Percentiles rank a stretch among this genome's conserved stretches.
These are phyloP conservation scores for Aspergillus hancockii DNA, from an alignment of 495 filamentous ascomycete species.

Conservation along the genomic window DNA sequence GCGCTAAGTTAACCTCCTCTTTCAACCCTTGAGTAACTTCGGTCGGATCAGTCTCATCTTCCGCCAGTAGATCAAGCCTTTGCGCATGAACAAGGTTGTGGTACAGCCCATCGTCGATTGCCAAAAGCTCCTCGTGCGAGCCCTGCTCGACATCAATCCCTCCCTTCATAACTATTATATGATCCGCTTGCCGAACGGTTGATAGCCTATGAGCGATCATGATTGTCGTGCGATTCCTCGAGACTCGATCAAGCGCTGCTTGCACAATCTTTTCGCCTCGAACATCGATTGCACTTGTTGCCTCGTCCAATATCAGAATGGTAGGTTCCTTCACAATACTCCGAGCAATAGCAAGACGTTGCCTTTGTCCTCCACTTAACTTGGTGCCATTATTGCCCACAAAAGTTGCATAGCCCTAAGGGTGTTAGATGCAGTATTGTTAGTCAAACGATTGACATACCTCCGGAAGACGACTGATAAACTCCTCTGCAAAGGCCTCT, in stretches of 20 bases:
- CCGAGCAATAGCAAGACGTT: constrained; percentile 68
- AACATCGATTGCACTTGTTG: constrained; percentile 53
- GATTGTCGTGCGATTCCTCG: constrained; percentile 38
- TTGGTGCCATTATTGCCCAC: constrained; percentile 35
- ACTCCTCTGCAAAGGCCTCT: constrained; percentile 33
- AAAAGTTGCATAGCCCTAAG: constrained; percentile 37
- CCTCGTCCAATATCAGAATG: constrained; percentile 67
- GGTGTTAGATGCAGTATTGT: constrained; percentile 30
- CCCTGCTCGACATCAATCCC: constrained; percentile 53
- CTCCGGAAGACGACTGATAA: constrained; percentile 32
- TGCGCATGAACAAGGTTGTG: constrained; percentile 40
- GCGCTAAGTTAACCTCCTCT: constrained; percentile 40
- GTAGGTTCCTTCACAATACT: constrained; percentile 82
- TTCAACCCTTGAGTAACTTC: constrained; percentile 36
- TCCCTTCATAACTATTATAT: constrained; percentile 53
- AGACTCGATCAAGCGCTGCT: constrained; percentile 43
- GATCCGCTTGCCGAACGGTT: constrained; percentile 53
- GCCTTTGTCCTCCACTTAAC: constrained; percentile 52
- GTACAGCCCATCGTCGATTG: constrained; percentile 42
- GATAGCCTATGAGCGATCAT: constrained; percentile 58
- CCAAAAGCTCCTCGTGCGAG: constrained; percentile 44
- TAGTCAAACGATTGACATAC: constrained; percentile 17
- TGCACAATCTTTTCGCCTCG: constrained; percentile 49
- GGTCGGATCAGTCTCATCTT: constrained; percentile 16
- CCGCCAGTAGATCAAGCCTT: constrained; percentile 17